Conservation (phyloP, 2,329 filamentous ascomycete species). For the Diplodia seriata region DNA sequence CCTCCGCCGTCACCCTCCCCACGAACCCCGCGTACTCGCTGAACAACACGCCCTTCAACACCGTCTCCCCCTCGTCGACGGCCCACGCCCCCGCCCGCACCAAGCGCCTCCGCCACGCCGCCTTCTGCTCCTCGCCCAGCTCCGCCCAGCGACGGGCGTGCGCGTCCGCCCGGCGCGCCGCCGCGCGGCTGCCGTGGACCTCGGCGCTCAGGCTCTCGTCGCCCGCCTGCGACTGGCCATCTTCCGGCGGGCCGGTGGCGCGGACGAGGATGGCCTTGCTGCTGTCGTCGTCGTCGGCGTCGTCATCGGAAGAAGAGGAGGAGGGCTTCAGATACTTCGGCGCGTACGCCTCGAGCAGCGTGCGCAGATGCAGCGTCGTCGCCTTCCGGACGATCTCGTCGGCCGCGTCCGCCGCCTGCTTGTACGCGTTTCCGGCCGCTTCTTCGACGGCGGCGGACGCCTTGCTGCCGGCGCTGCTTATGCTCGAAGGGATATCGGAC, state of each 20-base stretch:
- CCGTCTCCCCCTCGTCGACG: conserved; percentile 76
- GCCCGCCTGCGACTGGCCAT: conserved; percentile 41
- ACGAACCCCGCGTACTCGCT: conserved; percentile 70
- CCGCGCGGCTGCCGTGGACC: conserved; percentile 45
- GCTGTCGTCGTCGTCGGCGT: conserved; percentile 19
- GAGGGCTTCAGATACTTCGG: background rate
- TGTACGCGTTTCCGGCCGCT: background rate
- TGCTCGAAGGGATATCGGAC: background rate
- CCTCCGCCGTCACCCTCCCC: conserved; percentile 43
- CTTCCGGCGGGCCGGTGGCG: conserved; percentile 35
- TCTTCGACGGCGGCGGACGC: conserved; percentile 14
- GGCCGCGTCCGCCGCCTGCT: background rate
- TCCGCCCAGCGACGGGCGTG: conserved; percentile 74
- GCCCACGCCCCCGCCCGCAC: conserved; percentile 77
- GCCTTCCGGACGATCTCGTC: conserved; percentile 6
- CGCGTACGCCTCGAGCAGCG: conserved; percentile 9
- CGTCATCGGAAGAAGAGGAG: conserved; percentile 12
- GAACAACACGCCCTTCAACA: conserved; percentile 80
- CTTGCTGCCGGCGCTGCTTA: background rate
- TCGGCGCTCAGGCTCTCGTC: conserved; percentile 49
- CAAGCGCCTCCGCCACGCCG: conserved; percentile 73
- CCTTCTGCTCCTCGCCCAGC: conserved; percentile 66
- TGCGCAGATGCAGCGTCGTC: conserved; percentile 14
- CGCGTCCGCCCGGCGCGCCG: conserved; percentile 48
- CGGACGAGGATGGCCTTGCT: conserved; percentile 52